Conservation (phyloP, 2,329 filamentous ascomycete species). For the Cryphonectria carpinicola region DNA sequence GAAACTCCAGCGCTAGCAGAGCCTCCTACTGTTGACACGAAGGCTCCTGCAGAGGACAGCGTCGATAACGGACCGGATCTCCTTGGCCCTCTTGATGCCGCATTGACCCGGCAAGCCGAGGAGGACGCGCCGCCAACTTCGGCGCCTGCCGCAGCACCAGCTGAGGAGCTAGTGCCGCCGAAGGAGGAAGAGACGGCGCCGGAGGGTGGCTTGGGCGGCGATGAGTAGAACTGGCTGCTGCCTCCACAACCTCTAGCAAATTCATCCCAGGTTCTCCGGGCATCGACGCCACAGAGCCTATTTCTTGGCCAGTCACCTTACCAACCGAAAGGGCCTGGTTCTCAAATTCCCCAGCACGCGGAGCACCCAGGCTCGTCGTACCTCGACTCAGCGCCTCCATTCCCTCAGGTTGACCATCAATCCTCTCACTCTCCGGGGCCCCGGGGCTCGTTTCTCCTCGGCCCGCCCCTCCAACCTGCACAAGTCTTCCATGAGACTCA, state of each 20-base stretch:
- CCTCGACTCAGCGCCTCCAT: background rate
- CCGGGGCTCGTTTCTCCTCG: background rate
- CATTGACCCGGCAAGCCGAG: conserved; percentile 25
- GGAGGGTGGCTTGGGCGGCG: background rate
- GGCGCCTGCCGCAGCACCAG: background rate
- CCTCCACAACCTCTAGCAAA: background rate
- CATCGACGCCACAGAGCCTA: background rate
- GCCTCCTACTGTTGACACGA: conserved; percentile 2
- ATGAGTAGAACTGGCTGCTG: background rate
- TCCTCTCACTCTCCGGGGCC: background rate
- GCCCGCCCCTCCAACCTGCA: background rate
- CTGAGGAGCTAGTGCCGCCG: background rate
- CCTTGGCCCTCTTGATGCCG: conserved; percentile 24
- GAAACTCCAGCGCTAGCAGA: conserved; percentile 7
- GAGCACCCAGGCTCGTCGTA: background rate
- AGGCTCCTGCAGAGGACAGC: conserved; percentile 17
- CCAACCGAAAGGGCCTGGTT: background rate
- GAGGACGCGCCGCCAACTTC: conserved; percentile 23
- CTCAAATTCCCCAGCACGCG: background rate
- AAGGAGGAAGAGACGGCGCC: background rate
- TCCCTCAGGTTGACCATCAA: background rate
- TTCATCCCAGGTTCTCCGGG: background rate
- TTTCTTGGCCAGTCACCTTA: background rate
- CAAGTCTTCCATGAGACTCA: background rate
- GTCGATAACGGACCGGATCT: conserved; percentile 25